Conservation (phyloP, 352 stramenopile species). For the Globisporangium nunn region DNA sequence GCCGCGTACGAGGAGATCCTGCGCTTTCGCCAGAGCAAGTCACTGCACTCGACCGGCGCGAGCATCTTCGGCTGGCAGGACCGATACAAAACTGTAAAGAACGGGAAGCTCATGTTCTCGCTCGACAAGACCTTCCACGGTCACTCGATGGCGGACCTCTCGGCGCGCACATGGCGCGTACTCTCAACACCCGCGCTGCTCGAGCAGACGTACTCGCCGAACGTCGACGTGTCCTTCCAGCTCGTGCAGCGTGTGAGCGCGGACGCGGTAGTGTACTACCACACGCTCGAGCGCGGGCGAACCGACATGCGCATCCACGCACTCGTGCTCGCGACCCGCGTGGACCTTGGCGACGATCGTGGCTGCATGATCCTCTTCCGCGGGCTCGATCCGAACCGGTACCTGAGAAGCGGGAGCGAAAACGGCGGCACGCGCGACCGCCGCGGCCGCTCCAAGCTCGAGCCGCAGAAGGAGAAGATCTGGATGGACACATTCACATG, state of each 20-base stretch:
- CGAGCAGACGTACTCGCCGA: slow-evolving; percentile 41
- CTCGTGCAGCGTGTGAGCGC: slow-evolving; percentile 52
- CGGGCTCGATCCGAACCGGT: slow-evolving; percentile 44
- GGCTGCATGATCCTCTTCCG: slow-evolving; percentile 50
- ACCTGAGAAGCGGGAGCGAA: slow-evolving; percentile 43
- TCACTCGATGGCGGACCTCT: slow-evolving; percentile 28
- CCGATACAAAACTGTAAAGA: slow-evolving; percentile 29
- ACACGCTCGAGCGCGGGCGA: slow-evolving; percentile 50
- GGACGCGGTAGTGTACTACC: slow-evolving; percentile 60
- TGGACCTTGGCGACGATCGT: slow-evolving; percentile 31
- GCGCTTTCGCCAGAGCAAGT: slow-evolving; percentile 40
- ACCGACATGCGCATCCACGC: slow-evolving; percentile 47
- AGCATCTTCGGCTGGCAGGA: slow-evolving; percentile 67
- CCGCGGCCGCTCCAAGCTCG: slow-evolving; percentile 43
- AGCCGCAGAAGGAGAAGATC: slow-evolving; percentile 41
- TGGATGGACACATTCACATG: slow-evolving; percentile 73
- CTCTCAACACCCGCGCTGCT: slow-evolving; percentile 38
- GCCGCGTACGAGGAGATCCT: slow-evolving; percentile 39
- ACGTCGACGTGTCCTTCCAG: slow-evolving; percentile 52
- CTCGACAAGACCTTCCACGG: slow-evolving; percentile 55
- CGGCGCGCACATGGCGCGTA: slow-evolving; percentile 36
- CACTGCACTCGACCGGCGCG: slow-evolving; percentile 38
- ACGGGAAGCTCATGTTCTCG: slow-evolving; percentile 57
- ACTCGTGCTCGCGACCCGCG: slow-evolving; percentile 51
- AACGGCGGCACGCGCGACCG: slow-evolving; percentile 32